Evolutionary conservation across 495 filamentous ascomycete genomes (phyloP).

Genomic region (Parathielavia hyrcaniae): DNA sequence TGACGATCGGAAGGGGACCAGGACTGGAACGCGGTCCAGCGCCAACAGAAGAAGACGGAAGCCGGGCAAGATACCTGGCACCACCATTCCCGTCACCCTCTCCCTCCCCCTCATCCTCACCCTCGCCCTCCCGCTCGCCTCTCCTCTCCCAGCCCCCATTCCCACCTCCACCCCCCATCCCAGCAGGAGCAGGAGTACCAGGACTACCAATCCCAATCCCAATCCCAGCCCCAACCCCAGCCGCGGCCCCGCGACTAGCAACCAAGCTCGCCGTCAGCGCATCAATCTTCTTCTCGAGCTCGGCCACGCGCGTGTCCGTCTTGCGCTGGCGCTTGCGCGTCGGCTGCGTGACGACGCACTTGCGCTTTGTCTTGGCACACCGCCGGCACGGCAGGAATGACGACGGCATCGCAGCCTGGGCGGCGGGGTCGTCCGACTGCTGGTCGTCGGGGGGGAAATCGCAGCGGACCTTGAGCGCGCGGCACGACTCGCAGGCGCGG

Average conservation of each 20-base stretch:
- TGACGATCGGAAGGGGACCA: neutral
- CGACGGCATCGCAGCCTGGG: slow-evolving; percentile 13
- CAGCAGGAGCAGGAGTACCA: no score
- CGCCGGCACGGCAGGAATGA: slow-evolving; percentile 74
- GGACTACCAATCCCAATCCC: neutral
- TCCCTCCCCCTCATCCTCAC: neutral
- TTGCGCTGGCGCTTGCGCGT: slow-evolving; percentile 88
- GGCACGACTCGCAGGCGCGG: slow-evolving; percentile 89
- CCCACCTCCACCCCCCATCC: neutral
- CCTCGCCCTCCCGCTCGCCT: neutral
- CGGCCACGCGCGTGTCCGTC: slow-evolving; percentile 82
- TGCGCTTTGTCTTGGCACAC: slow-evolving; percentile 74
- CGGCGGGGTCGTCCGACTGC: slow-evolving; percentile 52
- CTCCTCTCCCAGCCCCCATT: neutral
- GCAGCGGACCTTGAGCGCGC: slow-evolving; percentile 84
- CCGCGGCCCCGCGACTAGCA: slow-evolving; percentile 41
- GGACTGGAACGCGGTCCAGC: neutral
- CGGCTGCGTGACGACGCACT: slow-evolving; percentile 76
- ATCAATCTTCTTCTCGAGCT: slow-evolving; percentile 93
- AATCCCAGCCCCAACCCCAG: neutral
- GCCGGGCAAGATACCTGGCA: neutral
- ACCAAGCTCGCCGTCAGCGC: slow-evolving; percentile 72
- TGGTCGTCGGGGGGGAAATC: slow-evolving; percentile 57
- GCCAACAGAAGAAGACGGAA: neutral
- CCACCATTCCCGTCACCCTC: neutral